Base-by-base conservation (phyloP, 768 basidiomycete species). In the Xerocomellus intermedius region DNA sequence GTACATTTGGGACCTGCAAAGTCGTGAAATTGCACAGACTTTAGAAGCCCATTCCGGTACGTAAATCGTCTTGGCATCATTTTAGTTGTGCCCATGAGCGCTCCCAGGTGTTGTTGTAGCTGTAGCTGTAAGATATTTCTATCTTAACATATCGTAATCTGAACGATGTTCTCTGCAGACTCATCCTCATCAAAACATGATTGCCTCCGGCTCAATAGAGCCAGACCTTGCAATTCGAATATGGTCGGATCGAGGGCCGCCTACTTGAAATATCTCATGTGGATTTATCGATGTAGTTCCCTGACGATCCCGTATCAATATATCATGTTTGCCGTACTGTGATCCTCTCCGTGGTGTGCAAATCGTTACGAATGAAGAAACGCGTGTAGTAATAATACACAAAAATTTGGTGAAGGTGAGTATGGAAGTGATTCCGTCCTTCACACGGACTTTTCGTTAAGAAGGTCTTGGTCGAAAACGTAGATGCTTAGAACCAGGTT, bases 1-100 rank as follows among this genome's bases (percentile, higher is more conserved):
- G 22, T 89, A 93, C 56, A 80, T 97, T 9, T 96, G 94, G 91
- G 94, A 98, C 68, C 66, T 98, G 30, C 91, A 94, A 66, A 89
- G 84, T 8, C 79, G 91, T n/a, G 84, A 91, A 65, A 79, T 94
- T 44, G 87, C 93, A 24, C 93, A 95, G 66, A 76, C 84, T 5
- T 76, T 89, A 47, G 83, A 90, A 60, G 87, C 86, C 5, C 93
- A 94, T 70, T 77, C 76, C 33, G 90, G 87, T 86, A 49, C 44
- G 76, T 58, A 42, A 5, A 5, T 53, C 16, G 1, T 30, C 32
- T 24, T 8, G 3, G 9, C 16, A 26, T 41, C 30, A 10, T 42
- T 52, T 8, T 2, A 5, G 7, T 24, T 32, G 42, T 24, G 49
- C 50, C 54, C 33, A 60, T 17, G 52, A 50, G 42, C 54, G 44